Conservation (phyloP, 345 rosid species). For the Pistacia atlantica region DNA sequence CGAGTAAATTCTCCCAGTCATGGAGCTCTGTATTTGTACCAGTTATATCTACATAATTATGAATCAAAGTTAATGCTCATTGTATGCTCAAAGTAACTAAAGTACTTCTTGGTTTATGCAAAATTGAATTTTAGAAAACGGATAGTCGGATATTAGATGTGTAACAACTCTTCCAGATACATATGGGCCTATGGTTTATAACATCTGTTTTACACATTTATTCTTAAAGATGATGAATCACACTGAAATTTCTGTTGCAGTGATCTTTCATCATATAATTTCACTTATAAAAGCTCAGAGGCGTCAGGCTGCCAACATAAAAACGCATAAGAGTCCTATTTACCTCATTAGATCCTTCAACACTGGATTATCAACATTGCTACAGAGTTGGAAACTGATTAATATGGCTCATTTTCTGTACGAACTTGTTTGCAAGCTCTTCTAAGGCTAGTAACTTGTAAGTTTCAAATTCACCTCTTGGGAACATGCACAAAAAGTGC, state of each 20-base stretch:
- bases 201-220: too few relatives aligned
- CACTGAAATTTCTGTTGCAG: conserved; percentile 22
- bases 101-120: too few relatives aligned
- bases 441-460: conserved; percentile 26
- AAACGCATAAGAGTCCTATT: conserved; percentile 25
- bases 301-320: neutral
- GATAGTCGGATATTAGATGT: too few relatives aligned
- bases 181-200: too few relatives aligned
- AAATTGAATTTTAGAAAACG: too few relatives aligned
- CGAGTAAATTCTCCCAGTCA: too few relatives aligned
- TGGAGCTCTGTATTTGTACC: too few relatives aligned
- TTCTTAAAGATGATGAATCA: neutral
- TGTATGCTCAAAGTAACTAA: too few relatives aligned
- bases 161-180: too few relatives aligned
- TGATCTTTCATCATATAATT: conserved; percentile 42
- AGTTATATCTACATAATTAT: too few relatives aligned
- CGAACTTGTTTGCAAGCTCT: conserved; percentile 46
- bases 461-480: conserved; percentile 1
- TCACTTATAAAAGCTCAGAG: neutral
- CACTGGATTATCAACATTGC: neutral
- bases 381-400: neutral
- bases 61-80: too few relatives aligned
- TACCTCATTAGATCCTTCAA: neutral
- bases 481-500: neutral
- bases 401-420: neutral